These are phyloP conservation scores for Zymoseptoria ardabiliae DNA, from an alignment of 2,329 filamentous ascomycete genomes.

Conservation along the genomic window DNA sequence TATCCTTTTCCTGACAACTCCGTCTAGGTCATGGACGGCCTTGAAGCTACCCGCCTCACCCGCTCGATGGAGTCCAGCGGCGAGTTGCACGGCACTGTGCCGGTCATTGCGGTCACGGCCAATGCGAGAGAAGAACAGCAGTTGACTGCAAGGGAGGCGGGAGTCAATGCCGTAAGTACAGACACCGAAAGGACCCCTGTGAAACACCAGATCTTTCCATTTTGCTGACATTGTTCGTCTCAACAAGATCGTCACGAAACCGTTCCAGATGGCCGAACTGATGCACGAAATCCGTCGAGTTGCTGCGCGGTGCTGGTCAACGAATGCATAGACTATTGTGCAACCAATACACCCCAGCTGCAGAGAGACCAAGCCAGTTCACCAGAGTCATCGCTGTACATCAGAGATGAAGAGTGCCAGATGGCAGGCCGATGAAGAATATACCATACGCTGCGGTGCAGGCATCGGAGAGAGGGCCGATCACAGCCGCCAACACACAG, in stretches of 20 bases:
- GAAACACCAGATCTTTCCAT: neutral
- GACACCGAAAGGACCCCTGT: neutral
- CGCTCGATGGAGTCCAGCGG: constrained; percentile 8
- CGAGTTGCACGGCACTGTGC: constrained; percentile 32
- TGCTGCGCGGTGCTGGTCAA: neutral
- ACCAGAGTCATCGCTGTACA: too few relatives aligned
- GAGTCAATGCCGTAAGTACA: constrained; percentile 54
- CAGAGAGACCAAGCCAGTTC: too few relatives aligned
- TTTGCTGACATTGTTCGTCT: neutral
- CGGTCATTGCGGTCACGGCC: constrained; percentile 69
- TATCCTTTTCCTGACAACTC: neutral
- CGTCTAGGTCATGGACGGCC: constrained; percentile 21
- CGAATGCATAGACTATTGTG: neutral
- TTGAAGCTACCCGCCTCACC: constrained; percentile 22
- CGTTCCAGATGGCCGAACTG: constrained; percentile 35
- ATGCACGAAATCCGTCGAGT: constrained; percentile 14
- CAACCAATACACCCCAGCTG: too few relatives aligned
- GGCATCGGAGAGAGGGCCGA: too few relatives aligned
- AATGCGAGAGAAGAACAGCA: constrained; percentile 54
- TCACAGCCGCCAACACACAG: too few relatives aligned
- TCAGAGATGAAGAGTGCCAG: too few relatives aligned
- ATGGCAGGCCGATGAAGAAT: too few relatives aligned
- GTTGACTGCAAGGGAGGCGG: constrained; percentile 58
- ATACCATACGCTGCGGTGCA: too few relatives aligned
- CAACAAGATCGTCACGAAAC: constrained; percentile 9